These are phyloP conservation scores for Cryptococcus sp. DNA, from an alignment of 1,284 basidiomycete species.

Conservation along the genomic window DNA sequence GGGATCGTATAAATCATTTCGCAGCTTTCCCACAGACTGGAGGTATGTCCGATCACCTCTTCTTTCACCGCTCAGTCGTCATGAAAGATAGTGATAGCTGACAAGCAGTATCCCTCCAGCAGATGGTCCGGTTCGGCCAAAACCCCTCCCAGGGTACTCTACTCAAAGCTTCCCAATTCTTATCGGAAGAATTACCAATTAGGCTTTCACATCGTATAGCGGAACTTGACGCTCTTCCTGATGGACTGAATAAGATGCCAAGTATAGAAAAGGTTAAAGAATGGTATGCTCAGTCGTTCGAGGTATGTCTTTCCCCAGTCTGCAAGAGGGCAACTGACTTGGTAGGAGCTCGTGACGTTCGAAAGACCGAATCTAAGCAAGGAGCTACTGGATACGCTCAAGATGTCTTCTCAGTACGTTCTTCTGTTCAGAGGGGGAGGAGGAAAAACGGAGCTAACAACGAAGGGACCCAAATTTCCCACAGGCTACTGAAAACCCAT, in stretches of 20 bases:
- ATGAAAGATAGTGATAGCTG: not conserved
- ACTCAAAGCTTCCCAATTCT: slow-evolving; percentile 78
- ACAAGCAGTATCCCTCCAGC: slow-evolving; percentile 73
- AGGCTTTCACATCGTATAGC: slow-evolving; percentile 93
- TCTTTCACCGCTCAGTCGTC: not conserved
- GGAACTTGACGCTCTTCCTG: slow-evolving; percentile 91
- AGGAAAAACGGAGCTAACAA: slow-evolving; percentile 2
- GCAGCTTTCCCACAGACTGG: slow-evolving; percentile 90
- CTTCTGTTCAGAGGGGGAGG: not conserved
- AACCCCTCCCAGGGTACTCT: slow-evolving; percentile 82
- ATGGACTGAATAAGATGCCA: slow-evolving; percentile 85
- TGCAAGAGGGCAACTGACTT: slow-evolving; percentile 13
- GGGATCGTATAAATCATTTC: slow-evolving; percentile 91
- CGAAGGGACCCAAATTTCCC: slow-evolving; percentile 26
- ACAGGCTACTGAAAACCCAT: slow-evolving; percentile 45
- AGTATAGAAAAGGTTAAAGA: slow-evolving; percentile 94
- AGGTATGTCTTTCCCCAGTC: slow-evolving; percentile 57
- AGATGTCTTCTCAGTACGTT: slow-evolving; percentile 51
- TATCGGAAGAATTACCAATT: slow-evolving; percentile 76
- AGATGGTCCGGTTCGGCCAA: slow-evolving; percentile 85
- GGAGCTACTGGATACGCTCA: slow-evolving; percentile 65
- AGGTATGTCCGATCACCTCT: slow-evolving; percentile 54
- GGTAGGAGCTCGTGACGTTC: slow-evolving; percentile 81
- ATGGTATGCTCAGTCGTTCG: slow-evolving; percentile 98
- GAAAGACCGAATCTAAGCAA: slow-evolving; percentile 67